Evolutionary conservation across 768 basidiomycete species (phyloP).

Genomic region (Calocybe indica): DNA sequence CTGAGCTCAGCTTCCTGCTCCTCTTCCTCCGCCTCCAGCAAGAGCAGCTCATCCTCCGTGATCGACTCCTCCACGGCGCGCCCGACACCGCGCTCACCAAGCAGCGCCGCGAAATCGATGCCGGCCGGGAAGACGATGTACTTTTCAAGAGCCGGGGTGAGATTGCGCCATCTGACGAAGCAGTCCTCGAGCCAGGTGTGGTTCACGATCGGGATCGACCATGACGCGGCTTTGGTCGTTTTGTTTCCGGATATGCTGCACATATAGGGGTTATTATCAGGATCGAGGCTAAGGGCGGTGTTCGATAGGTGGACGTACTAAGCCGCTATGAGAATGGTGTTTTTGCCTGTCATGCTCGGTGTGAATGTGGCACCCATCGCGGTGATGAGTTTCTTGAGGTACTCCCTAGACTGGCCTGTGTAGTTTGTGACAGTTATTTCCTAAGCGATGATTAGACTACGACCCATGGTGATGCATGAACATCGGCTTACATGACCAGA

Average conservation of each 20-base stretch:
- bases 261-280: neutral
- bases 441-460: slow-evolving; percentile 26
- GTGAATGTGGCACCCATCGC: slow-evolving; percentile 78
- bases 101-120: slow-evolving; percentile 49
- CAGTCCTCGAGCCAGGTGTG: slow-evolving; percentile 93
- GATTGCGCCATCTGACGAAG: slow-evolving; percentile 69
- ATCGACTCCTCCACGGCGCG: slow-evolving; percentile 17
- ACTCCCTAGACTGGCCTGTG: slow-evolving; percentile 80
- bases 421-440: slow-evolving; percentile 86
- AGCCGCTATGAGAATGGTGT: slow-evolving; percentile 80
- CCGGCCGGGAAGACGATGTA: slow-evolving; percentile 68
- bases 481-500: slow-evolving; percentile 44
- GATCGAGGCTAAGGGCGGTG: neutral
- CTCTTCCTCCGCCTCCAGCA: slow-evolving; percentile 16
- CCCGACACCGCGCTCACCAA: slow-evolving; percentile 38
- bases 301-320: slow-evolving; percentile 43
- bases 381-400: slow-evolving; percentile 76
- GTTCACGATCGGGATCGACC: slow-evolving; percentile 85
- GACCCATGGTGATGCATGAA: neutral
- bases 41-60: slow-evolving; percentile 17
- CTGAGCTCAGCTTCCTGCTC: slow-evolving; percentile 13
- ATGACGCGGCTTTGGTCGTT: slow-evolving; percentile 64
- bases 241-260: slow-evolving; percentile 47
- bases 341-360: slow-evolving; percentile 70
- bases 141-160: slow-evolving; percentile 58